Evolutionary conservation across 805 yeast species (phyloP), one percentile per base, ranked within the genome.

Genomic region (Blastobotrys parvus): DNA sequence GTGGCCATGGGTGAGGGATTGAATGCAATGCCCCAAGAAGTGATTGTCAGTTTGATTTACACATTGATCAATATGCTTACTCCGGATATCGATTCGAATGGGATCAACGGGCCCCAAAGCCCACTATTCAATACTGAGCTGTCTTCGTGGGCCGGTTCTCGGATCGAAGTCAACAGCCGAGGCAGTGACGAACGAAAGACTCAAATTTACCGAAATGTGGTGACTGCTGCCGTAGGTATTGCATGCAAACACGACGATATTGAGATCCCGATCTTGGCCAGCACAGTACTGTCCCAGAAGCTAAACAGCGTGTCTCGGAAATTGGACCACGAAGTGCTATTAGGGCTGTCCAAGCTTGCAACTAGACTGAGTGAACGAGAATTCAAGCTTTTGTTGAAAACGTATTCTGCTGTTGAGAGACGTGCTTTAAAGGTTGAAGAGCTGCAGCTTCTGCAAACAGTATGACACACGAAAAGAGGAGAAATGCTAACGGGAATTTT

Each of bases 251-350:
- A 84, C 54, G 71, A 75, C 35, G 92, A 83, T 50, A 78, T 77
- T 44, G 74, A 84, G 15, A 82, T 90, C 23, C 76, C 83, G 15
- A 79, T 83, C 2, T 70, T 92, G 50, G 80, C 94, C 0, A 78
- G 85, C 11, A 81, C 95, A 0, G 78, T 92, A 31, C 69, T 92
- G 44, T 77, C 85, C 11, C 97, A 89, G 58, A 89, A 88, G 56
- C 67, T 80, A 3, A 68, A 59, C 41, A 62, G 60, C 5, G 65
- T 68, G 13, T 53, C 50, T 15, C 37, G 63, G 16, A 72, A 79
- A 16, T 64, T 74, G 13, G 72, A 74, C 18, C 64, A 79, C 37
- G 83, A 82, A 33, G 71, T 85, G 33, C 62, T 85, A 21, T 65
- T 71, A 31, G 89, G 88, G 0, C 66, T 85, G 32, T 73, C 81